These are phyloP conservation scores for Vachellia pachyceras DNA, from an alignment of 306 rosid genomes.

Conservation along the genomic window DNA sequence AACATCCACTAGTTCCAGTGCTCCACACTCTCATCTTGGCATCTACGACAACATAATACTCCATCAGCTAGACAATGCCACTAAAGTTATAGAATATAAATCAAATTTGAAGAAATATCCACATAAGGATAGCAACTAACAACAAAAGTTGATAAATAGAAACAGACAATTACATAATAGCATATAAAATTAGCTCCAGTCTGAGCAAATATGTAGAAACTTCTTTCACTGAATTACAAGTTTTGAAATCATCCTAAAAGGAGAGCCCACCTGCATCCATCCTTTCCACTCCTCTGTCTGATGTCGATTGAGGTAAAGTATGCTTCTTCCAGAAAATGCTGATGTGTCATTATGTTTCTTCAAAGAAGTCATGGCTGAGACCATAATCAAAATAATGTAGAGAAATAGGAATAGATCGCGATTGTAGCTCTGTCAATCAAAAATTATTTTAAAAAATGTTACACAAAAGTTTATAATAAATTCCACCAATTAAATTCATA, in stretches of 20 bases:
- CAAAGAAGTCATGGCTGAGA: constrained; percentile 91
- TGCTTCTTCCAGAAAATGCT: constrained; percentile 78
- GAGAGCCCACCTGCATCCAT: constrained; percentile 97
- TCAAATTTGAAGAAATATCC: constrained; percentile 14
- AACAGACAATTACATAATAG: constrained; percentile 1
- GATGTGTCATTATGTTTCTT: constrained; percentile 86
- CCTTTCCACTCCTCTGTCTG: constrained; percentile 99
- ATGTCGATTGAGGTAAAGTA: constrained; percentile 94
- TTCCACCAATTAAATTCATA: constrained; percentile 14
- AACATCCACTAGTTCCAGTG: constrained; percentile 33
- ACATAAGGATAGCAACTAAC: constrained; percentile 10
- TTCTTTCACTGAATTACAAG: constrained; percentile 16
- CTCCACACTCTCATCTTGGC: constrained; percentile 26
- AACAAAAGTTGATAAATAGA: constrained; percentile 16
- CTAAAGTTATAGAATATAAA: constrained; percentile 3
- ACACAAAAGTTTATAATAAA: constrained; percentile 24
- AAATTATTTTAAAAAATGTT: constrained; percentile 23
- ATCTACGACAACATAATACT: constrained; percentile 35
- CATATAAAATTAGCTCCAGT: not conserved
- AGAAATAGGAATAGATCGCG: constrained; percentile 97
- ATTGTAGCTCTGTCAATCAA: constrained; percentile 73
- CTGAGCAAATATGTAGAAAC: not conserved
- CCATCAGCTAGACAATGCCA: constrained; percentile 4
- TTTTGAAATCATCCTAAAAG: constrained; percentile 24
- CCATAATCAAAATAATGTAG: constrained; percentile 84